Conservation (phyloP, 345 rosid genomes). For the Lepidium sativum region DNA sequence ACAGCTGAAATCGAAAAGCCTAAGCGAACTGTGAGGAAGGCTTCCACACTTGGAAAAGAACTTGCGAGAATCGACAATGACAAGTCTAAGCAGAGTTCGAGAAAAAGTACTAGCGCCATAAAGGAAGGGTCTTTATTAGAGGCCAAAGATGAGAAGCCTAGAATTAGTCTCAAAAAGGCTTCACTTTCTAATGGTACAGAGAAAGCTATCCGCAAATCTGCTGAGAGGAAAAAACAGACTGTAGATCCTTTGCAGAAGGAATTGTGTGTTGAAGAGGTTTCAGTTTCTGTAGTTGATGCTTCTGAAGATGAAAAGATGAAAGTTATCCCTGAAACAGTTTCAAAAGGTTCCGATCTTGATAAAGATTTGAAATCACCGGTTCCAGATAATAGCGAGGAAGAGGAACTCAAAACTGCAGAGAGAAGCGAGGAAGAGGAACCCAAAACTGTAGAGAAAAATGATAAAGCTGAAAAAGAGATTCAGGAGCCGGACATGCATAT, state of each 20-base stretch:
- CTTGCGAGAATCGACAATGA: conserved; percentile 38
- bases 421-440: conserved; percentile 20
- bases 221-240: conserved; percentile 31
- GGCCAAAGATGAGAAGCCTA: conserved; percentile 39
- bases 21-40: conserved; percentile 41
- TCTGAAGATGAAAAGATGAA: conserved; percentile 26
- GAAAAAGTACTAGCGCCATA: conserved; percentile 37
- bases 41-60: conserved; percentile 39
- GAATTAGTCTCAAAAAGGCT: conserved; percentile 32
- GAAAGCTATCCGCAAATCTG: conserved; percentile 25
- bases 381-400: conserved; percentile 20
- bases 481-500: conserved; percentile 23
- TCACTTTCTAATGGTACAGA: conserved; percentile 29
- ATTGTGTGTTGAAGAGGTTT: conserved; percentile 17
- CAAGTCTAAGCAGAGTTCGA: conserved; percentile 41
- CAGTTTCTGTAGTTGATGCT: conserved; percentile 15
- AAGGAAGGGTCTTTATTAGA: conserved; percentile 38
- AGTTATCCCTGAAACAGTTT: conserved; percentile 15
- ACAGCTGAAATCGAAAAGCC: conserved; percentile 36
- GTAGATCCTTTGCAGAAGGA: conserved; percentile 21
- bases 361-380: conserved; percentile 10
- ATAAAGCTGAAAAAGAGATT: conserved; percentile 34
- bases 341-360: conserved; percentile 23
- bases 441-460: conserved; percentile 24
- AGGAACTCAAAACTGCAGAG: conserved; percentile 25